Evolutionary conservation across 805 yeast genomes (phyloP).

Genomic region (Wickerhamomyces xylosicus): DNA sequence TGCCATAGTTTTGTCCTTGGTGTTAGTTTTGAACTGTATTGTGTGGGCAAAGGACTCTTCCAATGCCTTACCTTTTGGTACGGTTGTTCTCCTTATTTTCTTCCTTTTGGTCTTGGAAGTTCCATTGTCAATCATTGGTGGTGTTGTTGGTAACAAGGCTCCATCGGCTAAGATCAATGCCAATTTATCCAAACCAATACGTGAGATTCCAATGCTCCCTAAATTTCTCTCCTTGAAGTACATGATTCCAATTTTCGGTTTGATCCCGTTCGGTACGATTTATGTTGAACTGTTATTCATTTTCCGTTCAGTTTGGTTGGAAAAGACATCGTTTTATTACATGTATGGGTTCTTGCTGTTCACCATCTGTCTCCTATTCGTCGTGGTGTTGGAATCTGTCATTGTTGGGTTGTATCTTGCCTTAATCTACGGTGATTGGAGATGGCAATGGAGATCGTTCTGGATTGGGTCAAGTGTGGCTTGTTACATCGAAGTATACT

Average conservation of each 20-base stretch:
- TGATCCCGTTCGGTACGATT: constrained; percentile 72
- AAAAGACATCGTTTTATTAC: constrained; percentile 68
- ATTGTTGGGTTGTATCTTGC: constrained; percentile 59
- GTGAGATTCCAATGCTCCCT: constrained; percentile 27
- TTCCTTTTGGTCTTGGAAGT: constrained; percentile 58
- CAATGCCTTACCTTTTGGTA: constrained; percentile 68
- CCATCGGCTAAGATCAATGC: constrained; percentile 9
- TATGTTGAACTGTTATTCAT: constrained; percentile 68
- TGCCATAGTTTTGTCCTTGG: constrained; percentile 34
- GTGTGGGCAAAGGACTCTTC: constrained; percentile 74
- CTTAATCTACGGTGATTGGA: constrained; percentile 41
- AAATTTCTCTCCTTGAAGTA: constrained; percentile 11
- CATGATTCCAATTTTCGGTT: constrained; percentile 44
- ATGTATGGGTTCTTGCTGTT: constrained; percentile 69
- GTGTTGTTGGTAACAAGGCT: constrained; percentile 34
- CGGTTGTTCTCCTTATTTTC: constrained; percentile 48
- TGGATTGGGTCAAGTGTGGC: constrained; percentile 63
- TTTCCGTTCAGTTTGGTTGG: constrained; percentile 71
- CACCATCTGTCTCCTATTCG: constrained; percentile 45
- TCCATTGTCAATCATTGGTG: constrained; percentile 73
- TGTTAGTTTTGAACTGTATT: constrained; percentile 51
- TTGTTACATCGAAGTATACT: constrained; percentile 56
- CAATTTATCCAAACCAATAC: constrained; percentile 12
- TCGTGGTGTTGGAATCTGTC: constrained; percentile 63
- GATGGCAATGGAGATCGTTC: constrained; percentile 84